These are phyloP conservation scores for Nakazawaea siamensis DNA, from an alignment of 805 yeast genomes.

Conservation along the genomic window DNA sequence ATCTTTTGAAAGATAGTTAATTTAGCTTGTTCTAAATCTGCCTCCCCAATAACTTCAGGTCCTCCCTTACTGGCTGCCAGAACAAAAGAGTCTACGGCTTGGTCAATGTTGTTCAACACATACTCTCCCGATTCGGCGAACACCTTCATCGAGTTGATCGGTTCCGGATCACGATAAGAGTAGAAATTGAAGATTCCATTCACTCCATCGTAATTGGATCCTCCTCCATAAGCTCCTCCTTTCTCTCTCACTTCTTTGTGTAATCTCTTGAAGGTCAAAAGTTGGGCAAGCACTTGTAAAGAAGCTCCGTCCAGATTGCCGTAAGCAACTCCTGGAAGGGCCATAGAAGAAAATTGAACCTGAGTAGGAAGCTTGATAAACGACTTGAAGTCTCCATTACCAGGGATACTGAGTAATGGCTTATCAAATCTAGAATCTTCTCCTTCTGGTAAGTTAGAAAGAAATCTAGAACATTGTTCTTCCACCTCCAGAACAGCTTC, in stretches of 20 bases:
- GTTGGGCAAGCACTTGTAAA: conserved; percentile 71
- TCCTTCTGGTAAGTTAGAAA: conserved; percentile 7
- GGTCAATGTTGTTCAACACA: conserved; percentile 30
- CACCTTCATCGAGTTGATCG: conserved; percentile 56
- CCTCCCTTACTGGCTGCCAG: conserved; percentile 27
- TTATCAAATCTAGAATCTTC: neutral
- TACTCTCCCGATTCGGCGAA: conserved; percentile 45
- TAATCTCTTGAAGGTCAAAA: conserved; percentile 72
- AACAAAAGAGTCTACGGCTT: conserved; percentile 2
- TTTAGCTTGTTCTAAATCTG: conserved; percentile 83
- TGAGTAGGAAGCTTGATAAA: conserved; percentile 76
- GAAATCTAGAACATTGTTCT: conserved; percentile 24
- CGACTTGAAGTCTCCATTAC: conserved; percentile 22
- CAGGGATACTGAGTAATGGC: neutral
- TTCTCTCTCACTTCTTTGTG: conserved; percentile 90
- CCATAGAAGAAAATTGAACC: conserved; percentile 73
- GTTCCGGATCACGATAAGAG: conserved; percentile 93
- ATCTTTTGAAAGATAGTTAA: conserved; percentile 83
- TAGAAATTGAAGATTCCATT: conserved; percentile 77
- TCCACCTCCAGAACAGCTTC: conserved; percentile 29
- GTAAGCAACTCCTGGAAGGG: conserved; percentile 60
- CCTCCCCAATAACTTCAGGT: conserved; percentile 25
- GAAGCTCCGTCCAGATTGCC: conserved; percentile 72
- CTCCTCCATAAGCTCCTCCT: conserved; percentile 98
- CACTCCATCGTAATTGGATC: conserved; percentile 72